These are phyloP conservation scores for Tulasnella sp. DNA, from an alignment of 768 basidiomycete species.

Conservation along the genomic window DNA sequence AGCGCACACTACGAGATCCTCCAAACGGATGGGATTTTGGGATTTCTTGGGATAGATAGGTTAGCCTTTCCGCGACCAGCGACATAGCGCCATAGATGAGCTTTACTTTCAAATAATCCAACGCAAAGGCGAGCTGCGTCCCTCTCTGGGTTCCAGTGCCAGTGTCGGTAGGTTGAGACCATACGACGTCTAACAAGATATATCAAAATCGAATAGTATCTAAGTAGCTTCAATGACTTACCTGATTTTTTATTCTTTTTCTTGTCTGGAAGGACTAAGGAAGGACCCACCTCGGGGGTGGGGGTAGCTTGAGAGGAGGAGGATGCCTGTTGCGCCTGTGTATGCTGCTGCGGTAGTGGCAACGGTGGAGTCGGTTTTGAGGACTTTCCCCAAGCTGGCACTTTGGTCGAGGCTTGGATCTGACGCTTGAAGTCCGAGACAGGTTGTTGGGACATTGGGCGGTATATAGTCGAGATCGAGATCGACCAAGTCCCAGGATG, in stretches of 20 bases:
- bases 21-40: constrained; percentile 66
- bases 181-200: constrained; percentile 71
- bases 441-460: too few species aligned
- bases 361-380: background rate
- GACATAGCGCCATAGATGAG: background rate
- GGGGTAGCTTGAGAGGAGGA: background rate
- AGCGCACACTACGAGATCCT: constrained; percentile 76
- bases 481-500: too few species aligned
- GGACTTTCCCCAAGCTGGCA: constrained; percentile 6
- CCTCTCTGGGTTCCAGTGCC: constrained; percentile 71
- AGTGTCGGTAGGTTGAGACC: constrained; percentile 80
- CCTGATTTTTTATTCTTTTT: constrained; percentile 10
- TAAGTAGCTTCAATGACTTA: background rate
- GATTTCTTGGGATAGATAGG: constrained; percentile 34
- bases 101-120: constrained; percentile 66
- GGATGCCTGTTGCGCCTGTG: background rate
- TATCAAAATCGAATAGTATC: too few species aligned
- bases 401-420: constrained; percentile 5
- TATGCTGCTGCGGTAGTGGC: background rate
- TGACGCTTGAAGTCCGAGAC: constrained; percentile 13
- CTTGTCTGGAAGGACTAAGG: background rate
- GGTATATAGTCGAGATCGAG: too few species aligned
- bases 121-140: constrained; percentile 77
- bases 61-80: background rate
- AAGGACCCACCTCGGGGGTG: background rate